Conservation (phyloP, 2,329 filamentous ascomycete genomes). For the Dothideomycetes sp. region DNA sequence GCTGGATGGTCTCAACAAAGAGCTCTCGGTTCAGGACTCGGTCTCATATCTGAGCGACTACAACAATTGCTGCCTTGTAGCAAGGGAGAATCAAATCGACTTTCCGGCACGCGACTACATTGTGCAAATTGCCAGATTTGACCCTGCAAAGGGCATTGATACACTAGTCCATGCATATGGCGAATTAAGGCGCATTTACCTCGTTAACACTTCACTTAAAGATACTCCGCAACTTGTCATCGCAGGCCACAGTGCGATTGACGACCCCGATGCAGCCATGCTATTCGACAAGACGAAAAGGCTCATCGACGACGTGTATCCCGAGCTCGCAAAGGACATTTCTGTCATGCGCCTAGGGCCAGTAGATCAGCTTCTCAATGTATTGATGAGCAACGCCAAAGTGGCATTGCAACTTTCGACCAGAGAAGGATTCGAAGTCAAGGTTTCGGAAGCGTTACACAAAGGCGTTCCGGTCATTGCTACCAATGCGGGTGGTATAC, state of each 20-base stretch:
- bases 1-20: conserved; percentile 73
- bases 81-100: conserved; percentile 48
- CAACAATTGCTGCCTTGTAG: conserved; percentile 48
- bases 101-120: conserved; percentile 61
- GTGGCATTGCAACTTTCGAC: conserved; percentile 71
- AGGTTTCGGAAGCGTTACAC: conserved; percentile 73
- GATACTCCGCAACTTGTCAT: conserved; percentile 62
- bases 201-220: conserved; percentile 36
- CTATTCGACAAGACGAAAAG: conserved; percentile 63
- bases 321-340: conserved; percentile 45
- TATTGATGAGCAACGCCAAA: conserved; percentile 59
- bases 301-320: conserved; percentile 53
- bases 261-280: conserved; percentile 64
- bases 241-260: conserved; percentile 68
- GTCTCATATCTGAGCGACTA: conserved; percentile 68
- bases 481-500: conserved; percentile 66
- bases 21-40: conserved; percentile 56
- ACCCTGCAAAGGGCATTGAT: conserved; percentile 72
- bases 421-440: conserved; percentile 76
- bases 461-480: conserved; percentile 71
- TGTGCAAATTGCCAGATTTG: conserved; percentile 70
- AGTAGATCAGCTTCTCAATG: conserved; percentile 71
- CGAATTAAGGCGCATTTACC: conserved; percentile 51
- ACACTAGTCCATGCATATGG: conserved; percentile 68
- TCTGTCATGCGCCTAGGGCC: conserved; percentile 67